Evolutionary conservation across 2,329 filamentous ascomycete genomes (phyloP).

Genomic region (Phyllosticta paracitricarpa): DNA sequence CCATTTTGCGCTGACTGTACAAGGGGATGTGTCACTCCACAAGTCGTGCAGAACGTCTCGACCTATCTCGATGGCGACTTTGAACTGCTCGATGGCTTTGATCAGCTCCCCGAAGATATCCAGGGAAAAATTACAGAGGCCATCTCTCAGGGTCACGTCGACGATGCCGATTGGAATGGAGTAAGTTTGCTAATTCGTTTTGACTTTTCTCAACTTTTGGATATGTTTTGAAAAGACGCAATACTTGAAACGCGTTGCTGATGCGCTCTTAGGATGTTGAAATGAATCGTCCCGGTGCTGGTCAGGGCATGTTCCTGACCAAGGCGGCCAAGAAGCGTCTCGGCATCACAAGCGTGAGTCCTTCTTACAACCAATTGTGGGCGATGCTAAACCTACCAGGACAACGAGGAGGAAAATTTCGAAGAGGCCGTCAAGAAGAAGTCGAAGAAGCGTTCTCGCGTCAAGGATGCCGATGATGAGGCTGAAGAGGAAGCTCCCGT

Average conservation of each 20-base stretch:
- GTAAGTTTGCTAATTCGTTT: constrained; percentile 43
- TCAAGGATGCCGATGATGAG: constrained; percentile 20
- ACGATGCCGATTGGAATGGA: constrained; percentile 78
- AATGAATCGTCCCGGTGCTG: constrained; percentile 57
- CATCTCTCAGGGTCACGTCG: constrained; percentile 68
- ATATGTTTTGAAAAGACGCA: not conserved
- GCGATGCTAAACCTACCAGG: constrained; percentile 8
- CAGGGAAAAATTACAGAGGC: constrained; percentile 66
- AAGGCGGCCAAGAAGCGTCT: constrained; percentile 19
- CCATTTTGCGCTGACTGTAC: constrained; percentile 12
- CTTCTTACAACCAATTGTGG: not conserved
- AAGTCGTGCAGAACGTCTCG: constrained; percentile 57
- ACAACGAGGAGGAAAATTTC: constrained; percentile 19
- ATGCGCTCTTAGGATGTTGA: constrained; percentile 53
- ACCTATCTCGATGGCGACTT: constrained; percentile 49
- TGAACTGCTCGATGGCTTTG: constrained; percentile 67
- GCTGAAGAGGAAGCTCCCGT: constrained; percentile 19
- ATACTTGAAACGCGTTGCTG: constrained; percentile 13
- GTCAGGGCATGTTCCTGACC: constrained; percentile 47
- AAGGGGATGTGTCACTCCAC: constrained; percentile 84
- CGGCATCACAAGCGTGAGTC: constrained; percentile 16
- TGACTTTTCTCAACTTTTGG: constrained; percentile 11
- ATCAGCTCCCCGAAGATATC: constrained; percentile 59
- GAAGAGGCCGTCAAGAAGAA: constrained; percentile 22
- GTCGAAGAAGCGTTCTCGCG: constrained; percentile 28